Percentiles rank a stretch among this genome's conserved stretches.
phyloP scores from a whole-genome alignment of 2,329 filamentous ascomycete genomes.

The Tolypocladium tundrense region DNA sequence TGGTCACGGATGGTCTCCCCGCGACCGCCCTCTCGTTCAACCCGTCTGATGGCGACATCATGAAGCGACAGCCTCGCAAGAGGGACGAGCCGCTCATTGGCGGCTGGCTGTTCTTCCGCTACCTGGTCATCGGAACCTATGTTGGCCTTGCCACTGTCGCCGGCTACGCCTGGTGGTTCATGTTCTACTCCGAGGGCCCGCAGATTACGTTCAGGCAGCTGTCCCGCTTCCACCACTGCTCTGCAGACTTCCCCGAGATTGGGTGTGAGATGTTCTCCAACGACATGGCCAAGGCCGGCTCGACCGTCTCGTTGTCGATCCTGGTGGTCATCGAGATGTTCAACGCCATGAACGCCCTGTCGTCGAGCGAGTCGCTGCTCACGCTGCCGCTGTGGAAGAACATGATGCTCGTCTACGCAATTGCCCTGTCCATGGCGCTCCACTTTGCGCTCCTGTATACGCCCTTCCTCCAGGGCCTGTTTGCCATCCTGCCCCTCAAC shows the following conservation, averaged over 20 bases:
- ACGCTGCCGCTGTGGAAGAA: conserved; percentile 97
- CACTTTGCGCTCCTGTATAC: conserved; percentile 93
- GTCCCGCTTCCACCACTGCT: conserved; percentile 89
- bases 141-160: conserved; percentile 91
- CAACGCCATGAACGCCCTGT: conserved; percentile 97
- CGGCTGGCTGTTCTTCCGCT: conserved; percentile 95
- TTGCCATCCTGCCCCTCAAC: conserved; percentile 83
- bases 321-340: conserved; percentile 99
- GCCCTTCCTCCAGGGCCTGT: conserved; percentile 77
- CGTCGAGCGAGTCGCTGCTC: conserved; percentile 85
- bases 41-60: conserved; percentile 95
- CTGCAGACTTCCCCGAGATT: conserved; percentile 73
- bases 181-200: conserved; percentile 84
- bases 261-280: conserved; percentile 88
- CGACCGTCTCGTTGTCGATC: conserved; percentile 83
- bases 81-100: conserved; percentile 87
- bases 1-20: conserved; percentile 93
- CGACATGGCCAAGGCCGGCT: conserved; percentile 77
- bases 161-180: conserved; percentile 99
- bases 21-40: conserved; percentile 97
- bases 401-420: conserved; percentile 96
- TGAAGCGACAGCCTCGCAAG: conserved; percentile 85
- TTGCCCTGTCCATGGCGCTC: conserved; percentile 81
- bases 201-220: conserved; percentile 88
- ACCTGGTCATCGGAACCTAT: conserved; percentile 91